Conservation (phyloP, 129 eudicot genomes). For the Arctium lappa region DNA sequence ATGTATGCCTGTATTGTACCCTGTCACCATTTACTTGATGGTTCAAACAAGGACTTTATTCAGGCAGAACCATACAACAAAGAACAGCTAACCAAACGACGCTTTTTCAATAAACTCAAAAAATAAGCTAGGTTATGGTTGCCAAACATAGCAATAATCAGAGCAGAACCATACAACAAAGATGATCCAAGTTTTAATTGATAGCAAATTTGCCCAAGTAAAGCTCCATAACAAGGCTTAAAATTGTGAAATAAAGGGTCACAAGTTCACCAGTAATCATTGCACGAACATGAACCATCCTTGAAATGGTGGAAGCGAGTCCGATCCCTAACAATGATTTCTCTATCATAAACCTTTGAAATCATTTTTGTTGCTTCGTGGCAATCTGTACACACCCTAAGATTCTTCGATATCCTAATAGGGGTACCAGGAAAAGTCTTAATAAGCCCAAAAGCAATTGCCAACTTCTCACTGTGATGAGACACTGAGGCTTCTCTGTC, state of each 20-base stretch:
- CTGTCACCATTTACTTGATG: background rate
- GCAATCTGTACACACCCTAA: slow-evolving; percentile 44
- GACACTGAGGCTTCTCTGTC: slow-evolving; percentile 31
- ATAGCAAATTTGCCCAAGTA: background rate
- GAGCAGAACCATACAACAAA: background rate
- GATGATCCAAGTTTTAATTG: background rate
- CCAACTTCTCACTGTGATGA: slow-evolving; percentile 59
- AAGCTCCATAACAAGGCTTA: background rate
- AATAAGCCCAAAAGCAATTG: slow-evolving; percentile 49
- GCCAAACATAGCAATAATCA: background rate
- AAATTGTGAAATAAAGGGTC: background rate
- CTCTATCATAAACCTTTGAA: slow-evolving; percentile 37
- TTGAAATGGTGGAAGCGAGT: slow-evolving; percentile 52
- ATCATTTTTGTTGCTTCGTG: slow-evolving; percentile 41
- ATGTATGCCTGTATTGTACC: background rate
- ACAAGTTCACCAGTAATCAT: slow-evolving; percentile 40
- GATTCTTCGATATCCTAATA: slow-evolving; percentile 36
- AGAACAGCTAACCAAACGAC: background rate
- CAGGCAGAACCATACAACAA: no score
- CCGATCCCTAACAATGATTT: slow-evolving; percentile 39
- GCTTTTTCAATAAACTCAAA: background rate
- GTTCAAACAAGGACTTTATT: background rate
- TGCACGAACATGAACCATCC: slow-evolving; percentile 41
- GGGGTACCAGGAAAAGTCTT: slow-evolving; percentile 25
- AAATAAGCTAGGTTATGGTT: background rate